These are phyloP conservation scores for Cyclotella choctawhatcheeana DNA, from an alignment of 108 stramenopile species.

Conservation along the genomic window DNA sequence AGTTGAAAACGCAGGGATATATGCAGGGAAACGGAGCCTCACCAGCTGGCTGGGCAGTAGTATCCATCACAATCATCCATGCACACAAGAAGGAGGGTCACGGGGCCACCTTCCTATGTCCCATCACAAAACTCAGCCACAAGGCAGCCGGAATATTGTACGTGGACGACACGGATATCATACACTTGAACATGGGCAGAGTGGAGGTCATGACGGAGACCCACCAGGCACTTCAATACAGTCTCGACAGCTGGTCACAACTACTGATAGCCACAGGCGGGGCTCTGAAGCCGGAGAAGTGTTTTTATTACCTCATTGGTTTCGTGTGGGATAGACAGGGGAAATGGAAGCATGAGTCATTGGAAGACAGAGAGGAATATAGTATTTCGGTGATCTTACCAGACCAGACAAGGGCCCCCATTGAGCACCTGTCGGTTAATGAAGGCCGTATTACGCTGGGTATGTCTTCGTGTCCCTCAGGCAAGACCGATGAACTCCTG, in stretches of 20 bases:
- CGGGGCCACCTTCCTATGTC: neutral
- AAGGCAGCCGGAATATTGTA: neutral
- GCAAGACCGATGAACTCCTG: neutral
- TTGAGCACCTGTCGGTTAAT: neutral
- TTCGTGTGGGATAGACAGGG: constrained; percentile 6
- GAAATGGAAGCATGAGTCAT: neutral
- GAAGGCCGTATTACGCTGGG: neutral
- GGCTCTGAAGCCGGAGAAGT: constrained; percentile 12
- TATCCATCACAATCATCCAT: constrained; percentile 10
- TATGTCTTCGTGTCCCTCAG: neutral
- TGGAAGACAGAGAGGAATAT: neutral
- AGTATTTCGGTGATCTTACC: constrained; percentile 1
- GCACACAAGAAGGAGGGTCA: constrained; percentile 16
- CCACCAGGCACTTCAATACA: neutral
- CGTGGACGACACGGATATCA: constrained; percentile 12
- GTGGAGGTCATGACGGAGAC: neutral
- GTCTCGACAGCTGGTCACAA: constrained; percentile 6
- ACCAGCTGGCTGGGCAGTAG: neutral
- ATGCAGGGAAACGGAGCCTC: constrained; percentile 17
- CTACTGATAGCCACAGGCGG: constrained; percentile 10
- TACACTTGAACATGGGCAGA: neutral
- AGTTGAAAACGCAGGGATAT: constrained; percentile 10
- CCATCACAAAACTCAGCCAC: neutral
- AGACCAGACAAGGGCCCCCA: neutral
- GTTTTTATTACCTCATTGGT: constrained; percentile 9